Conservation (phyloP, 345 rosid species). For the Streptanthus diversifolius region DNA sequence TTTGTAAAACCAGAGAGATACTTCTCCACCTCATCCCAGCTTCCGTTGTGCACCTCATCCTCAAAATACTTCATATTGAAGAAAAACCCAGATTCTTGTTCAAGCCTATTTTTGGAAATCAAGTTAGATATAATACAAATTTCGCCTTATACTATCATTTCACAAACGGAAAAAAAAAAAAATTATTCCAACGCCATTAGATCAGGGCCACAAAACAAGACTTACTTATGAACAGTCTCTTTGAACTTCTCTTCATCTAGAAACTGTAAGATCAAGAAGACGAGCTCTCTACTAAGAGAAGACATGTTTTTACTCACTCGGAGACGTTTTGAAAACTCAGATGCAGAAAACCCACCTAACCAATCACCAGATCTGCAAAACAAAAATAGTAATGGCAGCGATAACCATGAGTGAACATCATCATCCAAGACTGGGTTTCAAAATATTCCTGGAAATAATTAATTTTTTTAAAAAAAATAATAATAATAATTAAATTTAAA, state of each 20-base stretch:
- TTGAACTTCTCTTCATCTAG: conserved; percentile 98
- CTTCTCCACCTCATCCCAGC: conserved; percentile 98
- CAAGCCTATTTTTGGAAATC: conserved; percentile 56
- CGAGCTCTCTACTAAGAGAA: conserved; percentile 98
- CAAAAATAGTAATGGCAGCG: conserved; percentile 2
- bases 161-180: background rate
- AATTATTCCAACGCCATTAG: too few species aligned
- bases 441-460: background rate
- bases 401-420: conserved; percentile 7
- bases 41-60: conserved; percentile 95
- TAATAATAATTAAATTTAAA: background rate
- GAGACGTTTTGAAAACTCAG: conserved; percentile 22
- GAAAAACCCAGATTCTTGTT: conserved; percentile 99
- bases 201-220: background rate
- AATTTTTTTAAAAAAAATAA: background rate
- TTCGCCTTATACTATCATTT: background rate
- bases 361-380: conserved; percentile 60
- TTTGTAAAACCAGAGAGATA: conserved; percentile 98
- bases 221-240: conserved; percentile 97
- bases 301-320: conserved; percentile 54
- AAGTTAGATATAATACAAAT: background rate
- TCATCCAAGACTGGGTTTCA: conserved; percentile 23
- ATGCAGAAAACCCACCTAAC: conserved; percentile 30
- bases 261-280: conserved; percentile 97
- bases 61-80: conserved; percentile 98